Percentiles rank a stretch among this genome's conserved stretches.
Conservation (phyloP, 768 basidiomycete species). For the Tylopilus plumbeoviolaceoides region DNA sequence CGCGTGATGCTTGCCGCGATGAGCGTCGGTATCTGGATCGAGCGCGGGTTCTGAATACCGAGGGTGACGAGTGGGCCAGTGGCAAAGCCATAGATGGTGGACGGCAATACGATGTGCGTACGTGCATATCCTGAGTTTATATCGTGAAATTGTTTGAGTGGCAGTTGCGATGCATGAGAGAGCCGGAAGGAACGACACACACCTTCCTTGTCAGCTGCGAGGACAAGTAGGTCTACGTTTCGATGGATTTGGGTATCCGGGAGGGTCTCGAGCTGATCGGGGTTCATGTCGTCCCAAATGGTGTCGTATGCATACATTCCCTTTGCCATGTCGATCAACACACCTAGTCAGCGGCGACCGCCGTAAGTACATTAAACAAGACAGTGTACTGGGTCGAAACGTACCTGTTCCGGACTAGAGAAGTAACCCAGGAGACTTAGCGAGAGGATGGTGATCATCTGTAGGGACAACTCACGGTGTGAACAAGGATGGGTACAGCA, state of each 20-base stretch:
- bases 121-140: too few relatives aligned
- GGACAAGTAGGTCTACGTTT: slow-evolving; percentile 42
- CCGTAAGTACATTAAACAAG: not conserved
- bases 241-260: slow-evolving; percentile 42
- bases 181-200: too few relatives aligned
- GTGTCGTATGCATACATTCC: slow-evolving; percentile 36
- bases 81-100: too few relatives aligned
- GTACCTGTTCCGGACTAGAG: slow-evolving; percentile 47
- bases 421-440: not conserved
- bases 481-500: not conserved
- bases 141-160: too few relatives aligned
- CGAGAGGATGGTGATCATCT: too few relatives aligned
- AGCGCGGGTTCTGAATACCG: slow-evolving; percentile 41
- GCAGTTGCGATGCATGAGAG: too few relatives aligned
- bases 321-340: slow-evolving; percentile 40
- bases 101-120: too few relatives aligned
- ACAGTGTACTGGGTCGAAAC: not conserved
- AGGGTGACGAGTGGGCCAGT: too few relatives aligned
- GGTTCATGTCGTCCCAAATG: slow-evolving; percentile 47
- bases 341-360: slow-evolving; percentile 23
- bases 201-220: slow-evolving; percentile 37
- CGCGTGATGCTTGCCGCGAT: slow-evolving; percentile 44
- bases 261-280: slow-evolving; percentile 42
- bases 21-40: slow-evolving; percentile 49
- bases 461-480: slow-evolving; percentile 14